A percentile compares a stretch with the other conserved stretches of the same genome.
These are phyloP conservation scores for Apophysomyces elegans DNA, from an alignment of 371 early-diverging fungal species.

Conservation along the genomic window DNA sequence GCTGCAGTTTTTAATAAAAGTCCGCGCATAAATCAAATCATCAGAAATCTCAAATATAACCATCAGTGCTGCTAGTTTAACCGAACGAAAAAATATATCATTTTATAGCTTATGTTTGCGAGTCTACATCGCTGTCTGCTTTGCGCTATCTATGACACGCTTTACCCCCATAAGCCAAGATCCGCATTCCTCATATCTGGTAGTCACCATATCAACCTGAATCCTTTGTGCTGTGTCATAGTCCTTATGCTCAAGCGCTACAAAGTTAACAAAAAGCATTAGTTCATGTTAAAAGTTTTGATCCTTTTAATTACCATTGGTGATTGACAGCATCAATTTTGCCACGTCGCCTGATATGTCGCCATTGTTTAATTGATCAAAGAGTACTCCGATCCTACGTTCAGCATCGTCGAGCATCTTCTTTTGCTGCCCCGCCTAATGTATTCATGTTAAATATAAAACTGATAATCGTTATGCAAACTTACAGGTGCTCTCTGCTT, in stretches of 20 bases:
- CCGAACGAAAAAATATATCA: neutral
- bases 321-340: constrained; percentile 58
- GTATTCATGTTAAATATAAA: neutral
- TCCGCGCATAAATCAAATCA: too few species aligned
- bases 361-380: constrained; percentile 80
- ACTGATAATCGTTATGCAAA: neutral
- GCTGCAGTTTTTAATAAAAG: too few species aligned
- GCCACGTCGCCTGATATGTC: constrained; percentile 60
- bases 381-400: constrained; percentile 67
- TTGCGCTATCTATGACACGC: constrained; percentile 24
- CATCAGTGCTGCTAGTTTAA: too few species aligned
- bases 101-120: neutral
- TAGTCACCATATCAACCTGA: constrained; percentile 25
- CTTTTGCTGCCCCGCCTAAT: constrained; percentile 63
- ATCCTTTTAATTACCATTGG: constrained; percentile 48
- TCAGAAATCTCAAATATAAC: too few species aligned
- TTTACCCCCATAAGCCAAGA: constrained; percentile 29
- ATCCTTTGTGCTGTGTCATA: constrained; percentile 20
- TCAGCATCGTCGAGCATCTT: constrained; percentile 78
- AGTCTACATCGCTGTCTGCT: constrained; percentile 10
- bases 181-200: constrained; percentile 27
- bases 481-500: constrained; percentile 60
- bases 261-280: neutral
- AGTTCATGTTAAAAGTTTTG: neutral
- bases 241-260: constrained; percentile 22